Conservation (phyloP, 352 stramenopile species). For the Phytophthora cactorum region DNA sequence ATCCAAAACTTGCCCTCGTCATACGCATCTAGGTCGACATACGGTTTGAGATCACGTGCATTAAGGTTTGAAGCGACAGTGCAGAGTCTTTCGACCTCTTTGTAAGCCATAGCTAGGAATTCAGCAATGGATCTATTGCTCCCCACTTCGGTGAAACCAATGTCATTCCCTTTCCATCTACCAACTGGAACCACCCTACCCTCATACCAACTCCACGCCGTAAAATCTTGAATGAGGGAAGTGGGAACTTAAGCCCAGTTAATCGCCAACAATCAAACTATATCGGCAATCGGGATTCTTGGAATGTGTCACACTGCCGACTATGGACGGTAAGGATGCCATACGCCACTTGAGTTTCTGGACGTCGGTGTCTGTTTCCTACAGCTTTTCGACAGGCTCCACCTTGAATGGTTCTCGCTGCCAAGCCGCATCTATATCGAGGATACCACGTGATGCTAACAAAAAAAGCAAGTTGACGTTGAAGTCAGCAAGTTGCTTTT, state of each 20-base stretch:
- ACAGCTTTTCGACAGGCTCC: too few relatives aligned
- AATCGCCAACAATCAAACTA: too few relatives aligned
- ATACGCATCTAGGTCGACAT: neutral
- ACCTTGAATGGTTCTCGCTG: too few relatives aligned
- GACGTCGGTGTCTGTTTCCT: too few relatives aligned
- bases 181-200: neutral
- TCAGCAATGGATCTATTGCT: neutral
- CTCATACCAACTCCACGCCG: too few relatives aligned
- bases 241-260: too few relatives aligned
- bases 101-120: neutral
- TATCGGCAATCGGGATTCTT: too few relatives aligned
- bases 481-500: slow-evolving; percentile 12
- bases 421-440: too few relatives aligned
- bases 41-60: neutral
- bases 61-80: neutral
- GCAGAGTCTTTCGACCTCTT: neutral
- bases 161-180: neutral
- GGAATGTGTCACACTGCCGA: too few relatives aligned
- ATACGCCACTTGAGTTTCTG: too few relatives aligned
- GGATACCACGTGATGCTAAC: neutral
- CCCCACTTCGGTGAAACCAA: neutral
- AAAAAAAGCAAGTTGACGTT: slow-evolving; percentile 3
- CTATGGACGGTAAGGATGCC: too few relatives aligned
- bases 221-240: too few relatives aligned
- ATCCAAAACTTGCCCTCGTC: neutral